phyloP scores from a whole-genome alignment of 495 filamentous ascomycete species.

The Hypomontagnella submonticulosa region DNA sequence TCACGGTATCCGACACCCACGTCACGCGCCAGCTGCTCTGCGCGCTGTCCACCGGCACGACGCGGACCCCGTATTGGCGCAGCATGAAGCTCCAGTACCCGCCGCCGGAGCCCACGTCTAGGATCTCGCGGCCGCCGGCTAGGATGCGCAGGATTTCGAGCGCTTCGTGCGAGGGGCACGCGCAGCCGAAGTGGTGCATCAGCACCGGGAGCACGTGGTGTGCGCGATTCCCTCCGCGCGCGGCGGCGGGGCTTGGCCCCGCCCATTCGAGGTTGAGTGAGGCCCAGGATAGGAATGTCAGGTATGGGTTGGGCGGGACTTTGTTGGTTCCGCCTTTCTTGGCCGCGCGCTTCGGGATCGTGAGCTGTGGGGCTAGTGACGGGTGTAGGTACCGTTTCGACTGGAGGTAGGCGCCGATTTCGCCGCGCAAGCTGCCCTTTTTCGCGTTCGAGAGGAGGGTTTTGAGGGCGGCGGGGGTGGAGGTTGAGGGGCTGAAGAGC shows the following conservation, averaged over 20 bases:
- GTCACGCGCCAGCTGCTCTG: conserved; percentile 64
- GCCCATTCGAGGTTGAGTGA: conserved; percentile 60
- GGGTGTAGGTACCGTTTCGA: conserved; percentile 54
- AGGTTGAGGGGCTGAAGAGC: conserved; percentile 63
- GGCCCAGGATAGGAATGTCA: conserved; percentile 64
- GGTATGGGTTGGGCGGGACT: conserved; percentile 65
- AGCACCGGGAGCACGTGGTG: conserved; percentile 71
- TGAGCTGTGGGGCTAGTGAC: conserved; percentile 35
- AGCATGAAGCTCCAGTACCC: conserved; percentile 74
- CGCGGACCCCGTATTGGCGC: conserved; percentile 53
- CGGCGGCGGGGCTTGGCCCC: conserved; percentile 57
- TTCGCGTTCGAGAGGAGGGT: conserved; percentile 67
- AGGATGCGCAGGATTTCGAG: conserved; percentile 62
- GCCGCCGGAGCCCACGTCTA: conserved; percentile 68
- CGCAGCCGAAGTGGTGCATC: conserved; percentile 76
- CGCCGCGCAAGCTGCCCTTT: conserved; percentile 62
- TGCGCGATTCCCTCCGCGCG: conserved; percentile 46
- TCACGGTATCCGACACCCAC: conserved; percentile 69
- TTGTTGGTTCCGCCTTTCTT: conserved; percentile 37
- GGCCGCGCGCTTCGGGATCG: conserved; percentile 50
- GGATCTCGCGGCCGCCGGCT: conserved; percentile 51
- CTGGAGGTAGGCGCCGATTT: conserved; percentile 61
- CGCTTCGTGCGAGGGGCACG: conserved; percentile 65
- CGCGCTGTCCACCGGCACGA: conserved; percentile 62
- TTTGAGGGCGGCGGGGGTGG: conserved; percentile 63